Evolutionary conservation across 179 eudicot genomes (phyloP).

Genomic region (Silene noctiflora): DNA sequence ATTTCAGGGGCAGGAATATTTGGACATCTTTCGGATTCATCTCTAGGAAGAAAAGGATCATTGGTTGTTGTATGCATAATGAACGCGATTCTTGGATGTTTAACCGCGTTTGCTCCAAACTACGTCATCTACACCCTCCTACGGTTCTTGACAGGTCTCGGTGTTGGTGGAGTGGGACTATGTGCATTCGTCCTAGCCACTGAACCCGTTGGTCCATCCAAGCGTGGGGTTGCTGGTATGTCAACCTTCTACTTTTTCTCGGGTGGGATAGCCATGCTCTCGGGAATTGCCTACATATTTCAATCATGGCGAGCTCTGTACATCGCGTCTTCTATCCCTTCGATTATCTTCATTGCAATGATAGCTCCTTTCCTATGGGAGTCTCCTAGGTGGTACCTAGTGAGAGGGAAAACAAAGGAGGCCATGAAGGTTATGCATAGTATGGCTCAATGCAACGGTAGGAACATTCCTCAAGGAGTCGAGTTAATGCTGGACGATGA

Average conservation of each 20-base stretch:
- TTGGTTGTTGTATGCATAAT: conserved; percentile 49
- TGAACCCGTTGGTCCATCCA: conserved; percentile 73
- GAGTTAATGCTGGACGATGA: conserved; percentile 55
- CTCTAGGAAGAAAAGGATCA: conserved; percentile 76
- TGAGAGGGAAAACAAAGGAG: conserved; percentile 46
- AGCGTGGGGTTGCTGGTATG: conserved; percentile 84
- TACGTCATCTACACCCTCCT: conserved; percentile 49
- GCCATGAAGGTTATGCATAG: conserved; percentile 57
- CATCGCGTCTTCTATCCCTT: conserved; percentile 68
- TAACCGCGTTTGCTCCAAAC: conserved; percentile 65
- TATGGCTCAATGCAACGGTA: conserved; percentile 57
- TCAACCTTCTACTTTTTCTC: conserved; percentile 94
- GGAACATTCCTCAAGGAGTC: conserved; percentile 39
- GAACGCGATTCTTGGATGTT: conserved; percentile 59
- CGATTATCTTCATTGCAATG: conserved; percentile 48
- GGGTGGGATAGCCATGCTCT: conserved; percentile 58
- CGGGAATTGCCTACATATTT: conserved; percentile 65
- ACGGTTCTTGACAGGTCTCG: conserved; percentile 63
- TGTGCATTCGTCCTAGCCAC: conserved; percentile 85
- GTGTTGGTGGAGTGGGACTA: conserved; percentile 81
- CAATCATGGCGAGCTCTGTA: conserved; percentile 69
- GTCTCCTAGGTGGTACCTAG: conserved; percentile 81
- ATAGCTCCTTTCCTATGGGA: conserved; percentile 71
- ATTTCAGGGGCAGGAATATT: conserved; percentile 84
- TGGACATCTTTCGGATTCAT: conserved; percentile 81